Conservation (phyloP, 768 basidiomycete species). For the Mycena rebaudengoi region DNA sequence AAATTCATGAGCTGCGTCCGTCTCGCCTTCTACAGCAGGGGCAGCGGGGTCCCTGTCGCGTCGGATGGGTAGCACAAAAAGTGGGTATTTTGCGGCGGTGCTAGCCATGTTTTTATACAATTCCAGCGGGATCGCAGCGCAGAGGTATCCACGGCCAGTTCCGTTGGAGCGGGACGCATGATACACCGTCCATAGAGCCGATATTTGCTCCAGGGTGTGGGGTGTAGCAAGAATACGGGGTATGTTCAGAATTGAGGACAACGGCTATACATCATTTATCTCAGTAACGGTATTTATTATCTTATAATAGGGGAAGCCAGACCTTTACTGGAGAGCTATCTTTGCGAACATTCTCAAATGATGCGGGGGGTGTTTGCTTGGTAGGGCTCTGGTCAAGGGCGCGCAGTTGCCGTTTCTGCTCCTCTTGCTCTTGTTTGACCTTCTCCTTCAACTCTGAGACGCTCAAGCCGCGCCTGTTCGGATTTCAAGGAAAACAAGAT, state of each 20-base stretch:
- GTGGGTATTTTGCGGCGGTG: constrained; percentile 71
- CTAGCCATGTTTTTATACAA: constrained; percentile 76
- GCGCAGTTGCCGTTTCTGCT: constrained; percentile 31
- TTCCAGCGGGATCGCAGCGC: constrained; percentile 78
- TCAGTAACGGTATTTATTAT: background rate
- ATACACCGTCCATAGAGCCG: constrained; percentile 89
- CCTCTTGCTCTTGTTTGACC: constrained; percentile 42
- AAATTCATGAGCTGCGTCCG: constrained; percentile 71
- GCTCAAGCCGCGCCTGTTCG: constrained; percentile 53
- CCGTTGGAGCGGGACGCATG: constrained; percentile 83
- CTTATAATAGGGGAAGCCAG: constrained; percentile 27
- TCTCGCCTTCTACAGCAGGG: constrained; percentile 36
- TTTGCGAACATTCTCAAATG: constrained; percentile 46
- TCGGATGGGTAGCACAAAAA: constrained; percentile 86
- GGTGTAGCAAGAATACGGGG: constrained; percentile 69
- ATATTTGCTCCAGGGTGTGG: constrained; percentile 78
- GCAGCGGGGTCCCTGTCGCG: constrained; percentile 48
- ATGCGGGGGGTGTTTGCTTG: constrained; percentile 1
- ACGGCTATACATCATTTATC: constrained; percentile 63
- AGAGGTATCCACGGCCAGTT: constrained; percentile 86
- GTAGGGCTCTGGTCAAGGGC: constrained; percentile 27
- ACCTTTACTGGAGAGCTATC: constrained; percentile 78
- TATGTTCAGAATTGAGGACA: constrained; percentile 84
- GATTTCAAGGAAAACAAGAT: constrained; percentile 12
- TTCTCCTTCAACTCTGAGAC: constrained; percentile 47